phyloP scores from a whole-genome alignment of 306 rosid species.

The Gastrolobium villosum region DNA sequence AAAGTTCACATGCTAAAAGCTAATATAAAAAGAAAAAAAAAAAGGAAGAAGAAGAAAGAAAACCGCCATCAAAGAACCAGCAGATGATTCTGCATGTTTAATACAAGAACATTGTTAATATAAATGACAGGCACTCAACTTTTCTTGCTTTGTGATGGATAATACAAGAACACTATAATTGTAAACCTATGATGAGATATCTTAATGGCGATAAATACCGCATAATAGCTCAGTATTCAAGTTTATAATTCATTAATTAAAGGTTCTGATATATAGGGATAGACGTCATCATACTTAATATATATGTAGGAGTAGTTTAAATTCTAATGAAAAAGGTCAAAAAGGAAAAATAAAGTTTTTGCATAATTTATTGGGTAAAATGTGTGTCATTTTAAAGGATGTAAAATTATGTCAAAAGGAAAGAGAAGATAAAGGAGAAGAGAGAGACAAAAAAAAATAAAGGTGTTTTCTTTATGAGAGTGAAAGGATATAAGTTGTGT shows the following conservation, averaged over 20 bases:
- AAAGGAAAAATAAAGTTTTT: background rate
- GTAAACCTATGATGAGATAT: background rate
- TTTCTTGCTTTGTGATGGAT: slow-evolving; percentile 20
- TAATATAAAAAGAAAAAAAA: background rate
- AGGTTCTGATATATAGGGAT: slow-evolving; percentile 11
- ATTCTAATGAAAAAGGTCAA: background rate
- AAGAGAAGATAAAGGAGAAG: no score
- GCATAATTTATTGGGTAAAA: no score
- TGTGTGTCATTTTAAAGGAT: no score
- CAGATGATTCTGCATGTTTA: slow-evolving; percentile 22
- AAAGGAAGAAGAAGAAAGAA: background rate
- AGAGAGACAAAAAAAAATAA: no score
- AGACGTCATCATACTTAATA: background rate
- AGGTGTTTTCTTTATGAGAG: no score
- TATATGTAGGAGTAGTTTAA: background rate
- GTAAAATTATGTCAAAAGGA: no score
- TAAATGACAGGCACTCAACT: slow-evolving; percentile 20
- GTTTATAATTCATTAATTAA: background rate
- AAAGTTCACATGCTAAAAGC: slow-evolving; percentile 42
- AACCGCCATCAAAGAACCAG: background rate
- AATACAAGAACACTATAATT: background rate
- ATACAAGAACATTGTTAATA: background rate
- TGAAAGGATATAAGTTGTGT: no score
- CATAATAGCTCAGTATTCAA: slow-evolving; percentile 3
- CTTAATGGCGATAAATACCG: background rate